phyloP scores from a whole-genome alignment of 2,329 filamentous ascomycete species.

The Neonectria hederae region DNA sequence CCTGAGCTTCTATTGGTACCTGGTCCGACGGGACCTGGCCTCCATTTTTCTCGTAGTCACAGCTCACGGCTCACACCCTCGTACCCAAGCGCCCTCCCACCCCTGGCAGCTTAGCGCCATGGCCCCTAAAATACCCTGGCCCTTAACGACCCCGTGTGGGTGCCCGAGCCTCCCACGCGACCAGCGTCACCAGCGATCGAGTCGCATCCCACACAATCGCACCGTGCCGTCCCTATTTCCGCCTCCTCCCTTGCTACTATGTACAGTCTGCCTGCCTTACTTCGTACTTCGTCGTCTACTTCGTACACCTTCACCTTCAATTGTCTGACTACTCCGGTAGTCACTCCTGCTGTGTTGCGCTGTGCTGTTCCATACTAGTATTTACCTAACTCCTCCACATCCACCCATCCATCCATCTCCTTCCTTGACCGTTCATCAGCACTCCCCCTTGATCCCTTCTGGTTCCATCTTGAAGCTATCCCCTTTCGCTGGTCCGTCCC shows the following conservation, averaged over 20 bases:
- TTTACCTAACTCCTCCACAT: background rate
- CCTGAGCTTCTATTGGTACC: background rate
- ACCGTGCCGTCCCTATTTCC: conserved; percentile 23
- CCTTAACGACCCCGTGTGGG: conserved; percentile 11
- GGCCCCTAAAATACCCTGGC: conserved; percentile 6
- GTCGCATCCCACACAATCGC: conserved; percentile 18
- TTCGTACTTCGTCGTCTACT: background rate
- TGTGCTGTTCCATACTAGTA: conserved; percentile 8
- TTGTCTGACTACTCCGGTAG: background rate
- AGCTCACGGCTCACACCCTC: background rate
- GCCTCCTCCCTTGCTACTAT: conserved; percentile 14
- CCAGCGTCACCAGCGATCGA: conserved; percentile 23
- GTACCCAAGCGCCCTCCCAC: background rate
- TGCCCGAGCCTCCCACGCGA: conserved; percentile 28
- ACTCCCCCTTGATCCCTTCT: background rate
- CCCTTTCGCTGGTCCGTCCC: background rate
- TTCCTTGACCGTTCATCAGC: conserved; percentile 4
- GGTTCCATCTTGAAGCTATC: background rate
- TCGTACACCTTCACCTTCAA: background rate
- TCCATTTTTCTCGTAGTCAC: background rate
- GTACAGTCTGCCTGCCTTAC: background rate
- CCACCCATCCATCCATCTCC: background rate
- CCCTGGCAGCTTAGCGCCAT: background rate
- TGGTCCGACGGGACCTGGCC: background rate
- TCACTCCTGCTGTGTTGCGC: background rate